phyloP scores from a whole-genome alignment of 176 grass and related monocot genomes.

The Carex scoparia region DNA sequence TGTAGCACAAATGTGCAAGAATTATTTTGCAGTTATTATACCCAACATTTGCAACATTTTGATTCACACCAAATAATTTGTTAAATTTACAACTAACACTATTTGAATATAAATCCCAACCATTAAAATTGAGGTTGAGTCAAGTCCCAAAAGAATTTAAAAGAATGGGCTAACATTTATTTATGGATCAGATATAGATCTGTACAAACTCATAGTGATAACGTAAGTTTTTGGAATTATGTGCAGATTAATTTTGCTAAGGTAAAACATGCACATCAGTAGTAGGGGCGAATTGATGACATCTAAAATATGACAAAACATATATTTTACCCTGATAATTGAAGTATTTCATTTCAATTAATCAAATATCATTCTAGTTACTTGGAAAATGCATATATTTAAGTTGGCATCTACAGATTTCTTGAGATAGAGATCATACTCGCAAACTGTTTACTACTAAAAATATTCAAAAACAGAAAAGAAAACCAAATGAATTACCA shows the following conservation, averaged over 20 bases:
- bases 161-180: background rate
- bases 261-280: background rate
- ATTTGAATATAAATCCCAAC: background rate
- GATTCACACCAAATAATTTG: background rate
- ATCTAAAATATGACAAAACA: background rate
- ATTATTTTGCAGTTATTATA: background rate
- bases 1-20: constrained; percentile 31
- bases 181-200: background rate
- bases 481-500: constrained; percentile 34
- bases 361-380: background rate
- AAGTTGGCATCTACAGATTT: background rate
- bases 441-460: background rate
- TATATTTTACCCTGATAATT: background rate
- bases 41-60: background rate
- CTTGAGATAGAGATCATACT: background rate
- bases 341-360: background rate
- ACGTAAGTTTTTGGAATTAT: background rate
- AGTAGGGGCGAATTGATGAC: background rate
- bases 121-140: background rate
- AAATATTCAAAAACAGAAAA: background rate
- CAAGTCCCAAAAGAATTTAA: background rate
- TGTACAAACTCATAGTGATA: background rate
- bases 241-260: background rate
- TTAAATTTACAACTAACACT: background rate
- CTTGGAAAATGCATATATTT: constrained; percentile 2